phyloP scores from a whole-genome alignment of 495 filamentous ascomycete genomes.

The Penicillium herquei region DNA sequence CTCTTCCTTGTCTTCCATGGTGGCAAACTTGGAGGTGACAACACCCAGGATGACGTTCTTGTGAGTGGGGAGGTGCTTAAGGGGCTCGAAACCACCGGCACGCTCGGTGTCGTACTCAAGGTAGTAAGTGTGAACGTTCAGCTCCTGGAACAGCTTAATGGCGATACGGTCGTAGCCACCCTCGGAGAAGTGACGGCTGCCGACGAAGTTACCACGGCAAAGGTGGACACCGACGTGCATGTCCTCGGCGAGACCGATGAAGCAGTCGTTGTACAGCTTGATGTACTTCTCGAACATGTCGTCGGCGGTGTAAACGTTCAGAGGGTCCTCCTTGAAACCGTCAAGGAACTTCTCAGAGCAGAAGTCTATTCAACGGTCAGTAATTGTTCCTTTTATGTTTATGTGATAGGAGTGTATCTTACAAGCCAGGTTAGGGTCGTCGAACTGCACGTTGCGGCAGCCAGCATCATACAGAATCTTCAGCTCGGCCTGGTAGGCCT shows the following conservation, averaged over 20 bases:
- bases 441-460: constrained; percentile 69
- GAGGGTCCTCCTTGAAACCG: constrained; percentile 59
- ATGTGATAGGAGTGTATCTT: constrained; percentile 22
- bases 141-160: constrained; percentile 70
- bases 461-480: constrained; percentile 67
- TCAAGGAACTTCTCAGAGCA: constrained; percentile 72
- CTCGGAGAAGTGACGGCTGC: constrained; percentile 74
- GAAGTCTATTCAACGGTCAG: constrained; percentile 53
- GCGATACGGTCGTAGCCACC: constrained; percentile 81
- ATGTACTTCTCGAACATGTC: constrained; percentile 73
- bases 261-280: constrained; percentile 70
- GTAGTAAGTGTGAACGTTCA: constrained; percentile 77
- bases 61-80: constrained; percentile 66
- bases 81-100: constrained; percentile 75
- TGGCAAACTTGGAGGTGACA: constrained; percentile 69
- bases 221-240: constrained; percentile 76
- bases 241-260: constrained; percentile 61
- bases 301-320: constrained; percentile 58
- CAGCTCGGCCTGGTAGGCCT: constrained; percentile 67
- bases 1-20: constrained; percentile 72
- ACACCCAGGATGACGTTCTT: constrained; percentile 77
- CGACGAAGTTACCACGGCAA: constrained; percentile 79
- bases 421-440: constrained; percentile 77
- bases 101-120: constrained; percentile 80
- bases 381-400: not conserved